phyloP scores from a whole-genome alignment of 1,139 yeast genomes.

The Geotrichum australiense region DNA sequence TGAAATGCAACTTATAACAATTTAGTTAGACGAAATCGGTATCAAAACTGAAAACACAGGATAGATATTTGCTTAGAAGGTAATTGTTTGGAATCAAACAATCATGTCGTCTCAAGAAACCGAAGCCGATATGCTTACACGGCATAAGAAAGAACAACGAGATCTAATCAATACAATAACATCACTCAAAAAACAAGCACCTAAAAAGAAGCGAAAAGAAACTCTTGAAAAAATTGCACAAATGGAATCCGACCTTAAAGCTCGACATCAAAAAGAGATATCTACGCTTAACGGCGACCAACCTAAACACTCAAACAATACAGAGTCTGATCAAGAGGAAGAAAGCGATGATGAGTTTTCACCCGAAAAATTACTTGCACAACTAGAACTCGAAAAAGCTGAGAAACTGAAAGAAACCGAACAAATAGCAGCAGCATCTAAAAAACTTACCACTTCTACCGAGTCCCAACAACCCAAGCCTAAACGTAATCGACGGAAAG shows the following conservation, averaged over 20 bases:
- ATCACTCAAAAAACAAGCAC: constrained; percentile 74
- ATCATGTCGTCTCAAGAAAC: constrained; percentile 27
- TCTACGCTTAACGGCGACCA: constrained; percentile 11
- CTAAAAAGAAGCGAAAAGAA: constrained; percentile 50
- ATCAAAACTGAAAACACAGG: no score
- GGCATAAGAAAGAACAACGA: constrained; percentile 63
- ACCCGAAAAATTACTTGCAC: constrained; percentile 60
- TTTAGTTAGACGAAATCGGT: constrained; percentile 1
- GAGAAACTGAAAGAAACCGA: no score
- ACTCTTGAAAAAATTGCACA: constrained; percentile 50
- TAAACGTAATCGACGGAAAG: constrained; percentile 76
- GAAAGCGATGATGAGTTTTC: constrained; percentile 44
- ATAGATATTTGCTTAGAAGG: neutral
- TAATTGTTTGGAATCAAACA: neutral
- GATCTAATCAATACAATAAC: constrained; percentile 63
- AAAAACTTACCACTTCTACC: constrained; percentile 7
- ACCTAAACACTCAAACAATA: neutral
- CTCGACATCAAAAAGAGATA: constrained; percentile 50
- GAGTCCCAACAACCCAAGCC: constrained; percentile 14
- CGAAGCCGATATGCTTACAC: constrained; percentile 49
- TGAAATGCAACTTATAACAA: no score
- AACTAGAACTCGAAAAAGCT: constrained; percentile 41
- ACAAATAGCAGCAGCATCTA: constrained; percentile 15
- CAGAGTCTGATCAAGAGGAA: constrained; percentile 17
- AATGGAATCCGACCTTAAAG: constrained; percentile 50